Percentiles rank a stretch among this genome's conserved stretches.
Evolutionary conservation across 495 filamentous ascomycete genomes (phyloP).

Genomic region (Neurospora sp.): DNA sequence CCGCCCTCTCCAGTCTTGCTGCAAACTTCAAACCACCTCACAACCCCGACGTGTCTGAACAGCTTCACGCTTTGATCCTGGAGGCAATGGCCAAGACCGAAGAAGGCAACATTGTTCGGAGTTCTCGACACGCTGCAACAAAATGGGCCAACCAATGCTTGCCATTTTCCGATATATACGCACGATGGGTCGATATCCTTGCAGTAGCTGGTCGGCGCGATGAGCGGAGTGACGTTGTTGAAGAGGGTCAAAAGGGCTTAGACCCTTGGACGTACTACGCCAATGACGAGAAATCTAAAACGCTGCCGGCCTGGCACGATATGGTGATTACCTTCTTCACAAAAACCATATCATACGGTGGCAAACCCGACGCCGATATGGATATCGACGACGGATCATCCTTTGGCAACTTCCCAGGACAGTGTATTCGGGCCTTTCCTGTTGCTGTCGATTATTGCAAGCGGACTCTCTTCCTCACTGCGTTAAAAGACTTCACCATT

Average conservation of each 20-base stretch:
- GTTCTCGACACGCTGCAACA: conserved; percentile 69
- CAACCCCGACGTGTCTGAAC: conserved; percentile 21
- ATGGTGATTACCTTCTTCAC: conserved; percentile 37
- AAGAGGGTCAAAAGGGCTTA: conserved; percentile 84
- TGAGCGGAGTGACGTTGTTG: conserved; percentile 69
- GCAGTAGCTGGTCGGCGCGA: conserved; percentile 53
- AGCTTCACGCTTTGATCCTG: conserved; percentile 45
- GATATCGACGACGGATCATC: conserved; percentile 24
- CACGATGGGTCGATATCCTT: conserved; percentile 80
- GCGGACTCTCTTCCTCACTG: conserved; percentile 62
- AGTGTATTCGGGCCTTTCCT: conserved; percentile 44
- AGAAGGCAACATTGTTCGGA: conserved; percentile 45
- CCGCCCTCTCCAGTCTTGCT: conserved; percentile 66
- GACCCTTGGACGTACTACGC: conserved; percentile 43
- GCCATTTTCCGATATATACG: conserved; percentile 64
- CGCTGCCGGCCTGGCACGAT: conserved; percentile 37
- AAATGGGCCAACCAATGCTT: conserved; percentile 88
- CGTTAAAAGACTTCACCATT: conserved; percentile 51
- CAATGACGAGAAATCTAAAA: conserved; percentile 21
- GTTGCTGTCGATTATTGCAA: conserved; percentile 61
- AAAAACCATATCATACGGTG: conserved; percentile 17
- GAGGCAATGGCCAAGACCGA: conserved; percentile 53
- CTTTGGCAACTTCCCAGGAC: conserved; percentile 32
- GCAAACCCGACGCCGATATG: conserved; percentile 6
- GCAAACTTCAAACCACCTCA: conserved; percentile 39